These are phyloP conservation scores for Phytophthora agathidicida DNA, from an alignment of 352 stramenopile genomes.

Conservation along the genomic window DNA sequence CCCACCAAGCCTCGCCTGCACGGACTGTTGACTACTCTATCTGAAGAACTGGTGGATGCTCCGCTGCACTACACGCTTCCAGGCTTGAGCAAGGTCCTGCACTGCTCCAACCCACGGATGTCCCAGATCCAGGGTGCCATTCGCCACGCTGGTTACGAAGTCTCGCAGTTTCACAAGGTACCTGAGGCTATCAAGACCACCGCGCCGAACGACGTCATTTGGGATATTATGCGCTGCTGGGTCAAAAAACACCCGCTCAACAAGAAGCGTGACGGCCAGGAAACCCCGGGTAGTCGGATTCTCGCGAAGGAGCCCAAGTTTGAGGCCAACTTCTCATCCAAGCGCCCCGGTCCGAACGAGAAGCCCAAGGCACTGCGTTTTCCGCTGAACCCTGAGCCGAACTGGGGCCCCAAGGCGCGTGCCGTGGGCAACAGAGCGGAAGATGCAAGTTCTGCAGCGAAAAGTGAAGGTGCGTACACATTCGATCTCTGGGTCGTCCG, in stretches of 20 bases:
- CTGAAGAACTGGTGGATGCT: constrained; percentile 95
- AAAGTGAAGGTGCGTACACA: constrained; percentile 30
- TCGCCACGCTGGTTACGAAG: constrained; percentile 95
- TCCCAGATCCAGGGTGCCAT: constrained; percentile 94
- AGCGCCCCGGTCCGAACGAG: constrained; percentile 63
- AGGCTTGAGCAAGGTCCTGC: constrained; percentile 92
- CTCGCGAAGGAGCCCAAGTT: constrained; percentile 84
- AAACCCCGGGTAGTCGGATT: constrained; percentile 86
- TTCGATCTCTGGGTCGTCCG: not conserved
- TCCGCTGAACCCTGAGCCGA: constrained; percentile 94
- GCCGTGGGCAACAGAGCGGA: constrained; percentile 75
- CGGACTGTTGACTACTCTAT: constrained; percentile 95
- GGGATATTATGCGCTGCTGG: constrained; percentile 98
- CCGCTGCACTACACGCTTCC: constrained; percentile 98
- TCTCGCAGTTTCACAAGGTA: constrained; percentile 98
- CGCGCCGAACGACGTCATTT: constrained; percentile 97
- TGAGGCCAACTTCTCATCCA: constrained; percentile 85
- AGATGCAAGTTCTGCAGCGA: constrained; percentile 11
- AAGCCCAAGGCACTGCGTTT: constrained; percentile 94
- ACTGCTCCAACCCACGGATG: constrained; percentile 95
- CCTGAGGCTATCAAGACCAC: constrained; percentile 98
- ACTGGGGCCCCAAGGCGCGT: constrained; percentile 96
- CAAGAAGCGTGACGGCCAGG: constrained; percentile 85
- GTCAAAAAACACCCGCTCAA: constrained; percentile 94
- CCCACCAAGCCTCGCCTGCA: constrained; percentile 93